Base-by-base conservation (phyloP, 148 eudicot genomes). In the Diospyros lotus region DNA sequence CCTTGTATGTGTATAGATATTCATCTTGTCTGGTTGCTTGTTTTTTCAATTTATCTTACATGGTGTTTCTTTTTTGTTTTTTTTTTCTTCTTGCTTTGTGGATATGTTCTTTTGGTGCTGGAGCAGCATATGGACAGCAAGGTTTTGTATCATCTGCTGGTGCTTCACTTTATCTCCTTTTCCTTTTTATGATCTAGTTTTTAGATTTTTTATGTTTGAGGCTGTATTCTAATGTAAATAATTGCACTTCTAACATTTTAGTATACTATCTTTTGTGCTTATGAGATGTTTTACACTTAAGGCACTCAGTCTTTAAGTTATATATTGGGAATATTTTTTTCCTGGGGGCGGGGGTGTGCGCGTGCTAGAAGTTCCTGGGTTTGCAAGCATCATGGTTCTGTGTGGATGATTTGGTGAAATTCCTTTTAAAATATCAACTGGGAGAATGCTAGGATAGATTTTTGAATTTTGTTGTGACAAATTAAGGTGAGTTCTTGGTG, bases 41-140 rank as follows among this genome's bases (percentile, higher is more conserved):
- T 44, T 50, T 65, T 18, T 75, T 66, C 17, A 45, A 54, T 79
- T 18, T 69, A 39, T 77, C 80, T 87, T 65, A 81, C 73, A 61
- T 78, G 56, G 44, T 4, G 46, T 80, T 77, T 59, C 74, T 50
- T 74, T 73, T 80, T 77, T 59, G 72, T 50, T 74, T 73, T 41
- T 28, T 28, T 28, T 28, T 28, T 28, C 28, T 28, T 28, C 28
- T 41, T 65, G 56, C 53, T 50, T 53, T 72, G 76, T 39, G 66
- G 71, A 51, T 61, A 59, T 58, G 11, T 74, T 76, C 64, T 38
- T 58, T 73, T 73, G 82, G 70, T 58, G 15, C 67, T 81, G 93
- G 84, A 77, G 86, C 90, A 87, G 96, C 86, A 55, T 84, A 79
- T 84, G 98, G 98, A 64, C 85, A 85, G 83, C 84, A 89, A 91